phyloP scores from a whole-genome alignment of 495 filamentous ascomycete genomes.

The Neurospora terricola region DNA sequence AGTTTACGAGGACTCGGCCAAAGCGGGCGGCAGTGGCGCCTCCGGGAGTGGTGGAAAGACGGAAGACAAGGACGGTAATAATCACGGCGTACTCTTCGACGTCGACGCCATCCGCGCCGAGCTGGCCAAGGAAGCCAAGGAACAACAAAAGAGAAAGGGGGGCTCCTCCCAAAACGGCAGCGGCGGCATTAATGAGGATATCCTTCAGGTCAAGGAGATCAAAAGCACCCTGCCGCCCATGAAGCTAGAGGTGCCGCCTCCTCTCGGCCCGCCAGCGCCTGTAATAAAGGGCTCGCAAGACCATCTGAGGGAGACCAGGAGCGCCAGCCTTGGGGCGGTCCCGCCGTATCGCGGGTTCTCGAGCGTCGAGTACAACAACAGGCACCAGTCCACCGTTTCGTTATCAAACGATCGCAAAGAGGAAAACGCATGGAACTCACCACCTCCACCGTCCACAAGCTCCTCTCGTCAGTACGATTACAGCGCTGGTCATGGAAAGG shows the following conservation, averaged over 20 bases:
- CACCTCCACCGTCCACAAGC: conserved; percentile 5
- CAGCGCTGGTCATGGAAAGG: conserved; percentile 1
- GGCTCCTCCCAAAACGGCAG: neutral
- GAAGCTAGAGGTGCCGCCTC: conserved; percentile 53
- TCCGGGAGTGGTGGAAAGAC: conserved; percentile 16
- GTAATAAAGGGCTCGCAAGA: conserved; percentile 23
- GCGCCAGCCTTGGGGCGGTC: conserved; percentile 25
- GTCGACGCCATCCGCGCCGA: conserved; percentile 89
- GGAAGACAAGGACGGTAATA: conserved; percentile 35
- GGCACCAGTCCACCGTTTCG: conserved; percentile 12
- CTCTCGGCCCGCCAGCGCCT: conserved; percentile 10
- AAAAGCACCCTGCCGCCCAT: conserved; percentile 84
- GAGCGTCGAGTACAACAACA: neutral
- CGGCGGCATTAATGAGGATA: conserved; percentile 21
- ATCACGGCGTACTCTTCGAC: conserved; percentile 73
- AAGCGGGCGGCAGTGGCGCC: conserved; percentile 13
- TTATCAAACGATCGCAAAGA: conserved; percentile 13
- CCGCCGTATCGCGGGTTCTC: conserved; percentile 19
- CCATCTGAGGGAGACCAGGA: conserved; percentile 41
- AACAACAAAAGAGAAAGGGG: conserved; percentile 27
- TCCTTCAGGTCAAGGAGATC: conserved; percentile 66
- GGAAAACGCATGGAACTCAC: conserved; percentile 13
- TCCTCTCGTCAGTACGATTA: neutral
- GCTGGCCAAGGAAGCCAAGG: conserved; percentile 68
- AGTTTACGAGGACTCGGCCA: conserved; percentile 59